Evolutionary conservation across 768 basidiomycete species (phyloP), one percentile per base, ranked within the genome.

Genomic region (Lentinula sp.): DNA sequence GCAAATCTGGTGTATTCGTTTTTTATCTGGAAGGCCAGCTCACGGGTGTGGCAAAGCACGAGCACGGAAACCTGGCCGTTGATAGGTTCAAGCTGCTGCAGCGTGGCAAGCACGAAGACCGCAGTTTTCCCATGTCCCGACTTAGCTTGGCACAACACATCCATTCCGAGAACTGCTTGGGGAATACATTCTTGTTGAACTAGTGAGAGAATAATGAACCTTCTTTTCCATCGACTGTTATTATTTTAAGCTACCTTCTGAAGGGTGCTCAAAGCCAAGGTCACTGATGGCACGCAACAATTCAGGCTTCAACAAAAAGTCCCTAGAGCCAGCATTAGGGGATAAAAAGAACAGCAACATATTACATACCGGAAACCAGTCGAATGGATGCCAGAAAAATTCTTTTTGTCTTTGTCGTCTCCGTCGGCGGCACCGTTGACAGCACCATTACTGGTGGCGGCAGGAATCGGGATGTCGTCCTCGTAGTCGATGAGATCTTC

Each of bases 151-250:
- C 97, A 99, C 51, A 99, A 85, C 48, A 99, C 96, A 70, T 99
- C 97, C 93, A 98, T 98, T 64, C 97, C 97, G 58, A 99, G 83
- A 67, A 99, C 97, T 61, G 97, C 96, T 79, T 99, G 97, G 49
- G 97, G 97, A 68, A 99, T 98, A 76, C 97, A 98, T 81, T 99
- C 97, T 81, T 99, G 97, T 79, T 99, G 97, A 65, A 99, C 97
- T 98, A 69, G 18, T 0, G 16, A 63, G 55, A 13, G 32, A 33
- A 41, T 59, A 45, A 9, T 59, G 50, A 62, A 61, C 49, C 50
- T 56, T 59, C 16, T 35, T 37, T 2, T 8, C 41, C 28, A 37
- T 49, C 23, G 42, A n/a, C 20, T 12, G 43, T 28, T 33, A 18
- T 28, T n/a, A 10, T 28, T 28, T 10, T 53, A 7, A 28, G 5